Percentiles rank a stretch among this genome's conserved stretches.
Evolutionary conservation across 768 basidiomycete species (phyloP).

Genomic region (Candolleomyces aberdarensis): DNA sequence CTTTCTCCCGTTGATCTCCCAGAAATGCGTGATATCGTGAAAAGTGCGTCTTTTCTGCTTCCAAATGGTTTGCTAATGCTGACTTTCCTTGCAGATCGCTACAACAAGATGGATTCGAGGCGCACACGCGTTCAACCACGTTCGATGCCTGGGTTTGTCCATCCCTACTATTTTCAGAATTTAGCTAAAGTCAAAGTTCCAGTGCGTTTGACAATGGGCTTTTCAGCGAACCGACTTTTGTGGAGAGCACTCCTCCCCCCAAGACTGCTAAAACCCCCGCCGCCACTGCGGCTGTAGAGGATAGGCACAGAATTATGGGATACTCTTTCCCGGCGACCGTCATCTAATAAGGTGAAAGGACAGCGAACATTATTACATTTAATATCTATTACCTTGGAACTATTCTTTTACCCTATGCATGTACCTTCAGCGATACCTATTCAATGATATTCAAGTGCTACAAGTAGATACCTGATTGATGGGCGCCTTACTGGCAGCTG

Average conservation of each 20-base stretch:
- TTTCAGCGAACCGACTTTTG: no score
- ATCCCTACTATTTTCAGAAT: no score
- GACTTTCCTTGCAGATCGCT: not conserved
- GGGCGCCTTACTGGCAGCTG: not conserved
- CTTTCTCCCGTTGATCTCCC: constrained; percentile 36
- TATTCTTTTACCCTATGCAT: no score
- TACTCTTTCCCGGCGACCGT: constrained; percentile 3
- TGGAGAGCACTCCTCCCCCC: no score
- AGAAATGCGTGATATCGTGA: constrained; percentile 32
- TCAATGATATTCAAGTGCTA: not conserved
- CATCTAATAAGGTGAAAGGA: not conserved
- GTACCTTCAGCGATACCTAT: constrained; percentile 1
- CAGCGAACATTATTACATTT: not conserved
- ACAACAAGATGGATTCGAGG: not conserved
- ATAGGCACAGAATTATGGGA: not conserved
- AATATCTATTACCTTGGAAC: no score
- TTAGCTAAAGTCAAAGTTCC: no score
- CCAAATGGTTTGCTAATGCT: not conserved
- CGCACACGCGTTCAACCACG: no score
- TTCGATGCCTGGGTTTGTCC: no score
- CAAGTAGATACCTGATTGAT: not conserved
- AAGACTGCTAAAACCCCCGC: not conserved
- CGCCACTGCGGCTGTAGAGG: not conserved
- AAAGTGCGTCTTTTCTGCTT: constrained; percentile 15
- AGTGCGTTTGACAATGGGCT: no score